phyloP scores from a whole-genome alignment of 2,329 filamentous ascomycete genomes.

The Trichoderma atrobrunneum region DNA sequence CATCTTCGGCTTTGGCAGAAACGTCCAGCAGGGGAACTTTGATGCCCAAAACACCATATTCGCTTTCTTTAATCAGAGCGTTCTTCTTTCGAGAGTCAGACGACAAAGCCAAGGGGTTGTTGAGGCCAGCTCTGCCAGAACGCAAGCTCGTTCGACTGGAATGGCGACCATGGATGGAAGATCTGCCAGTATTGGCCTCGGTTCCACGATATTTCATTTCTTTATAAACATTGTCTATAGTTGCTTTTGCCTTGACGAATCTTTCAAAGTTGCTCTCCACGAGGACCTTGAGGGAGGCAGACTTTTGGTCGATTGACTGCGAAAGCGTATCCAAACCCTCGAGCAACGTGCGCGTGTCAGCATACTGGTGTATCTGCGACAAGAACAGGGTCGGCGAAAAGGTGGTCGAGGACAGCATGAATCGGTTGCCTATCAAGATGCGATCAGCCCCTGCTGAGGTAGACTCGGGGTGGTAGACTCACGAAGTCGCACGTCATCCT shows the following conservation, averaged over 20 bases:
- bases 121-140: slow-evolving; percentile 36
- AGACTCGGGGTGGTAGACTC: slow-evolving; percentile 35
- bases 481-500: slow-evolving; percentile 79
- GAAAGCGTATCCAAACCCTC: slow-evolving; percentile 82
- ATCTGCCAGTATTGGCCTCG: slow-evolving; percentile 45
- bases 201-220: slow-evolving; percentile 82
- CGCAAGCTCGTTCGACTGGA: slow-evolving; percentile 66
- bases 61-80: slow-evolving; percentile 86
- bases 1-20: slow-evolving; percentile 90
- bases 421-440: slow-evolving; percentile 68
- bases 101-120: slow-evolving; percentile 38
- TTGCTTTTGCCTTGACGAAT: slow-evolving; percentile 95
- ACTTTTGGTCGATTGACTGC: slow-evolving; percentile 94
- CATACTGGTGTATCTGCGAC: slow-evolving; percentile 83
- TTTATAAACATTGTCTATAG: slow-evolving; percentile 97
- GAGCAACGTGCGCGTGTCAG: slow-evolving; percentile 77
- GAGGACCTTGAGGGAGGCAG: slow-evolving; percentile 89
- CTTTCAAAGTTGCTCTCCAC: slow-evolving; percentile 98
- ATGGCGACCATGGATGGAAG: slow-evolving; percentile 57
- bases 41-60: slow-evolving; percentile 85
- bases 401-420: slow-evolving; percentile 90
- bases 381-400: slow-evolving; percentile 92
- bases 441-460: slow-evolving; percentile 21
- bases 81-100: slow-evolving; percentile 74
- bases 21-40: slow-evolving; percentile 85